phyloP scores from a whole-genome alignment of 106 monocot genomes.

The Xerophyta viscosa region DNA sequence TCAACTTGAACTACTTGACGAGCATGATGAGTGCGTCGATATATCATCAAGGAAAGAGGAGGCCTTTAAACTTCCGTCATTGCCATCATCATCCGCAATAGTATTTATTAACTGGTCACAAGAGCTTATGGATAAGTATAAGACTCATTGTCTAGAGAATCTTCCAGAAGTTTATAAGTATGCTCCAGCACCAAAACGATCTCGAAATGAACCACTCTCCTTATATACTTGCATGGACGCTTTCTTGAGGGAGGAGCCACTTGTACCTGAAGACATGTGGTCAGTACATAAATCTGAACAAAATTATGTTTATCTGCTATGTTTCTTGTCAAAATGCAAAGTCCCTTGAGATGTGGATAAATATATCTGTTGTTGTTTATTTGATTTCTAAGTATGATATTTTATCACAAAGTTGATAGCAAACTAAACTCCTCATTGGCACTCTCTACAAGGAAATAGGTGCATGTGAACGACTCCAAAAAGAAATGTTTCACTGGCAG shows the following conservation, averaged over 20 bases:
- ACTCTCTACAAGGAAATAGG: too few species aligned
- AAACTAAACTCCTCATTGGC: too few species aligned
- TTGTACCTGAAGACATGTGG: constrained; percentile 99
- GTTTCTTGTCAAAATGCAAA: too few species aligned
- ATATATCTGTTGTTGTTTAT: too few species aligned
- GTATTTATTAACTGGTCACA: constrained; percentile 82
- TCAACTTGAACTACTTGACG: constrained; percentile 59
- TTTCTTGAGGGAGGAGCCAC: constrained; percentile 93
- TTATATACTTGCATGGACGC: constrained; percentile 96
- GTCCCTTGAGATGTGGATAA: too few species aligned
- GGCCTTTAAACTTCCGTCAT: constrained; percentile 27
- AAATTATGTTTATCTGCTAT: too few species aligned
- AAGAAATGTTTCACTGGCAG: too few species aligned
- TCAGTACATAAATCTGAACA: constrained; percentile 21
- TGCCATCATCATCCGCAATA: constrained; percentile 27
- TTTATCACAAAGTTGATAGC: too few species aligned
- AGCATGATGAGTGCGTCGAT: constrained; percentile 50
- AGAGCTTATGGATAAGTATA: constrained; percentile 49
- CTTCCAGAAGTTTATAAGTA: constrained; percentile 87
- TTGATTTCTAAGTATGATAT: too few species aligned
- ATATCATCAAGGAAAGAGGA: constrained; percentile 48
- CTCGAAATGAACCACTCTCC: constrained; percentile 85
- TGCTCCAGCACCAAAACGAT: constrained; percentile 73
- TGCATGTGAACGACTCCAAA: too few species aligned
- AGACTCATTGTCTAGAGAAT: constrained; percentile 55